Percentiles rank a stretch among this genome's conserved stretches.
These are phyloP conservation scores for Ambrosia artemisiifolia DNA, from an alignment of 129 eudicot species.

Conservation along the genomic window DNA sequence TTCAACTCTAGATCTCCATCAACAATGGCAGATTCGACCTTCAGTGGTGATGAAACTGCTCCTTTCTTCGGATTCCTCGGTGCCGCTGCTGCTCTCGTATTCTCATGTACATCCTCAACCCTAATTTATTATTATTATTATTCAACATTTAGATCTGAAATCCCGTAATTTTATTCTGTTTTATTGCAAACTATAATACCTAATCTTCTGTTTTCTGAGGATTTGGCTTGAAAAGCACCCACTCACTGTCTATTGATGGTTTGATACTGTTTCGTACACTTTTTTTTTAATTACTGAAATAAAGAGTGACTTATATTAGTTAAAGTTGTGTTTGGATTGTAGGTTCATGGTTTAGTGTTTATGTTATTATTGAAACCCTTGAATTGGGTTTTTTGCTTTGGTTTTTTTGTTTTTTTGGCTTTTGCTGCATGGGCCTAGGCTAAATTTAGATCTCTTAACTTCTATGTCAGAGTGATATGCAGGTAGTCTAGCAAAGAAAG, in stretches of 20 bases:
- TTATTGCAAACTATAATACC: no score
- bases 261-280: slow-evolving; percentile 11
- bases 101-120: slow-evolving; percentile 28
- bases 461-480: no score
- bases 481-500: no score
- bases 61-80: slow-evolving; percentile 41
- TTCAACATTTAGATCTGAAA: neutral
- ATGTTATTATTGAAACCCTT: no score
- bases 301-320: slow-evolving; percentile 13
- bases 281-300: slow-evolving; percentile 15
- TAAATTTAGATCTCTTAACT: no score
- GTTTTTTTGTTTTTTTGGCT: no score
- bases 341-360: no score
- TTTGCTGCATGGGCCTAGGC: no score
- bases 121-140: neutral
- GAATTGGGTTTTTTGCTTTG: no score
- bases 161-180: neutral
- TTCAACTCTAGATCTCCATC: slow-evolving; percentile 15
- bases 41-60: slow-evolving; percentile 41
- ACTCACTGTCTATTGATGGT: neutral
- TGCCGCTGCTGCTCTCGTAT: slow-evolving; percentile 40
- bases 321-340: neutral
- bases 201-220: slow-evolving; percentile 7
- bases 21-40: slow-evolving; percentile 33
- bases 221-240: slow-evolving; percentile 18